These are phyloP conservation scores for Hansenula sp. DNA, from an alignment of 1,139 yeast species.

Conservation along the genomic window DNA sequence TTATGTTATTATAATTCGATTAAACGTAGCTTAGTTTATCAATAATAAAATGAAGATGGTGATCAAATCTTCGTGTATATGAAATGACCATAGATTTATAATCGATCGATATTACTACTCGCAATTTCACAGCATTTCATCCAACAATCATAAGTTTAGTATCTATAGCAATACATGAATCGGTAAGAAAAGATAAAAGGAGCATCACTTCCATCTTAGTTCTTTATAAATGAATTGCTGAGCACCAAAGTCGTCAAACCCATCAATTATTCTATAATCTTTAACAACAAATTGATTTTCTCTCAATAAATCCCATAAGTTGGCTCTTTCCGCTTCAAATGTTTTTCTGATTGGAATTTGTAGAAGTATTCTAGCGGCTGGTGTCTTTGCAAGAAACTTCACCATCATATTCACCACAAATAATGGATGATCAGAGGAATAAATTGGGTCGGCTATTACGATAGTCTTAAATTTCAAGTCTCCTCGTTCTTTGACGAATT, in stretches of 20 bases:
- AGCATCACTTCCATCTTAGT: constrained; percentile 17
- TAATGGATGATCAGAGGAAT: constrained; percentile 75
- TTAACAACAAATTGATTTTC: constrained; percentile 28
- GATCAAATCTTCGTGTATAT: too few species aligned
- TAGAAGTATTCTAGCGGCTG: constrained; percentile 47
- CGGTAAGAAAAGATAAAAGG: too few species aligned
- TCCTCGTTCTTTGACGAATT: constrained; percentile 31
- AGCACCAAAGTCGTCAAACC: constrained; percentile 85
- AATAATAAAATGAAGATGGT: too few species aligned
- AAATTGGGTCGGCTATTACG: constrained; percentile 82
- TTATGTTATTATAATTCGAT: too few species aligned
- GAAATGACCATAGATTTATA: too few species aligned
- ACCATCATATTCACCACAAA: constrained; percentile 62
- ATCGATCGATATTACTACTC: too few species aligned
- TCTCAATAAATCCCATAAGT: constrained; percentile 52
- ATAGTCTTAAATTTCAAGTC: constrained; percentile 47
- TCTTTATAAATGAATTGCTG: constrained; percentile 57
- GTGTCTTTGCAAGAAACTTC: constrained; percentile 29
- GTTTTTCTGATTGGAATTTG: constrained; percentile 73
- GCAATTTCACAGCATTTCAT: too few species aligned
- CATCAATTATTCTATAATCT: constrained; percentile 44
- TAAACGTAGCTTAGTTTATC: too few species aligned
- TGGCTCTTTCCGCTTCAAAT: constrained; percentile 60
- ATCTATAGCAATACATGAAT: too few species aligned
- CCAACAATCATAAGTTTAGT: too few species aligned